phyloP scores from a whole-genome alignment of 2,329 filamentous ascomycete genomes.

The Pleomassaria siparia region DNA sequence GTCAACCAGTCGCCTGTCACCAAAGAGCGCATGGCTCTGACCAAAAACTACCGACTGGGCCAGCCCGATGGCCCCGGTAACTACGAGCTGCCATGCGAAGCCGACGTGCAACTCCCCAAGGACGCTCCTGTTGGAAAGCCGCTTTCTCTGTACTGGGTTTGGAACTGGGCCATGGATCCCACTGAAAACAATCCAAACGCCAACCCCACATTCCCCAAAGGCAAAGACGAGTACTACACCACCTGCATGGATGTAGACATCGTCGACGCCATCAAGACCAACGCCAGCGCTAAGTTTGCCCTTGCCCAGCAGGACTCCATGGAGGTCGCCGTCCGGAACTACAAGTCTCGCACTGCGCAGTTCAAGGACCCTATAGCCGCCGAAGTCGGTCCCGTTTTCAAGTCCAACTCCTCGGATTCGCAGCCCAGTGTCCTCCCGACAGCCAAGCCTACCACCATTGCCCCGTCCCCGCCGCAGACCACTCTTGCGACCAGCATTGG shows the following conservation, averaged over 20 bases:
- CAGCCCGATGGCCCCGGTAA: constrained; percentile 40
- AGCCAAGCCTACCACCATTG: not conserved
- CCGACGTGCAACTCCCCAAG: constrained; percentile 72
- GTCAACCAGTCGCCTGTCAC: constrained; percentile 63
- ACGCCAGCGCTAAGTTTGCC: constrained; percentile 18
- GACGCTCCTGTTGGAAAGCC: constrained; percentile 63
- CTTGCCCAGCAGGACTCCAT: constrained; percentile 47
- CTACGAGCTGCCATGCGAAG: constrained; percentile 74
- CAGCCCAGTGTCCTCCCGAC: not conserved
- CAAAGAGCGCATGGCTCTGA: constrained; percentile 57
- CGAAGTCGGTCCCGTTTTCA: constrained; percentile 29
- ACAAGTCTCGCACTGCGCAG: constrained; percentile 43
- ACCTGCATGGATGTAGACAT: constrained; percentile 60
- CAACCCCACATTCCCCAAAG: constrained; percentile 45
- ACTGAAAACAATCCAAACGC: constrained; percentile 35
- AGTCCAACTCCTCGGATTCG: not conserved
- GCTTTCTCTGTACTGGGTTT: constrained; percentile 92
- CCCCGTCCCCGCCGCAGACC: not conserved
- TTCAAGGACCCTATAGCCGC: constrained; percentile 30
- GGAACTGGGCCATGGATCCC: constrained; percentile 75
- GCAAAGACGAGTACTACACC: constrained; percentile 61
- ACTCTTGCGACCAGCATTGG: constrained; percentile 1
- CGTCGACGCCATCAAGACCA: constrained; percentile 29
- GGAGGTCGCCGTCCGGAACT: constrained; percentile 43
- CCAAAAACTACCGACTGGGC: constrained; percentile 58